Percentiles rank a stretch among this genome's conserved stretches.
phyloP scores from a whole-genome alignment of 1,284 basidiomycete species.

The Gymnopus androsaceus region DNA sequence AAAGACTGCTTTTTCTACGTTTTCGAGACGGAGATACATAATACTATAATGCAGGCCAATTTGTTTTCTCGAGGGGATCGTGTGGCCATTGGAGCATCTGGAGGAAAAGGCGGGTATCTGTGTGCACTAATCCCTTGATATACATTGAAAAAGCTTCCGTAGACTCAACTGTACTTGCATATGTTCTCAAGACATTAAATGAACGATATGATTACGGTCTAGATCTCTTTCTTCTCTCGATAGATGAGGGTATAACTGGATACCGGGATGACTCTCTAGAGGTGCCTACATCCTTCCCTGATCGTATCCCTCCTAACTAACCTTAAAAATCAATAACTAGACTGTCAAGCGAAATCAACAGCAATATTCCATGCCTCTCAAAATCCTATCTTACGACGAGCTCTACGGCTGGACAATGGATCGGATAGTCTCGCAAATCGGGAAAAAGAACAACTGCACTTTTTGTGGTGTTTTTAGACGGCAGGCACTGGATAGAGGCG shows the following conservation, averaged over 20 bases:
- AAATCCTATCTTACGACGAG: conserved; percentile 94
- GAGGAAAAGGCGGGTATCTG: conserved; percentile 81
- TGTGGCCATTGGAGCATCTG: conserved; percentile 97
- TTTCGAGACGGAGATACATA: conserved; percentile 98
- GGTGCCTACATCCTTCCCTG: conserved; percentile 41
- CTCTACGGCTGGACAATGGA: conserved; percentile 99
- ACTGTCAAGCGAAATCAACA: conserved; percentile 97
- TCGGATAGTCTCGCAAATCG: conserved; percentile 88
- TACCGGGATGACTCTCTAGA: conserved; percentile 98
- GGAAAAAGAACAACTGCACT: conserved; percentile 98
- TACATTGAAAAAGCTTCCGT: conserved; percentile 11
- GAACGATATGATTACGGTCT: conserved; percentile 93
- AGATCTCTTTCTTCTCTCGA: conserved; percentile 90
- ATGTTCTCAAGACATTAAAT: conserved; percentile 96
- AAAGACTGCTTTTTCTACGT: conserved; percentile 95
- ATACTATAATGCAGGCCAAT: conserved; percentile 82
- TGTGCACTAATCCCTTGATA: background rate
- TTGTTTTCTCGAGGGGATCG: conserved; percentile 91
- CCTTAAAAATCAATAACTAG: too few relatives aligned
- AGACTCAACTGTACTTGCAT: conserved; percentile 98
- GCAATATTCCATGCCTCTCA: conserved; percentile 94
- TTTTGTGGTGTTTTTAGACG: conserved; percentile 98
- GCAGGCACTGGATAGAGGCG: conserved; percentile 95
- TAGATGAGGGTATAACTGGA: conserved; percentile 98
- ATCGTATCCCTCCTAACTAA: conserved; percentile 6